Percentiles rank a stretch among this genome's conserved stretches.
phyloP scores from a whole-genome alignment of 2,329 filamentous ascomycete genomes.

The Trematosphaeria pertusa region DNA sequence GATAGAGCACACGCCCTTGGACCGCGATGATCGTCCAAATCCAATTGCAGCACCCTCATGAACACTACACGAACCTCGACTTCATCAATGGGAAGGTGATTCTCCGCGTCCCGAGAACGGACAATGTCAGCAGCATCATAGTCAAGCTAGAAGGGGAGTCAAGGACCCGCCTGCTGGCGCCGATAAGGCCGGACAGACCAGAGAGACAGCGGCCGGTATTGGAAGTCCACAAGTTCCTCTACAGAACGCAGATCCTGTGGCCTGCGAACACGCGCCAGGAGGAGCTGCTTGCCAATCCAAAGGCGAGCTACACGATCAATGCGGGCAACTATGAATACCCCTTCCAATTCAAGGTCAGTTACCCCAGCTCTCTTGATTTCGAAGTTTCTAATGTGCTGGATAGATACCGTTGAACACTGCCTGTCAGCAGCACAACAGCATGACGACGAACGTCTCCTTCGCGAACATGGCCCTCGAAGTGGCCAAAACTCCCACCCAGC shows the following conservation, averaged over 20 bases:
- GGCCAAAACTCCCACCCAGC: constrained; percentile 58
- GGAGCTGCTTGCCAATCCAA: constrained; percentile 48
- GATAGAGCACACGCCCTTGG: constrained; percentile 4
- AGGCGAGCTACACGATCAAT: constrained; percentile 64
- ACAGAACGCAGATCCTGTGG: constrained; percentile 76
- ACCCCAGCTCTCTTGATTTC: not conserved
- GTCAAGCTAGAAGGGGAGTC: constrained; percentile 87
- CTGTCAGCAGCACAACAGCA: constrained; percentile 55
- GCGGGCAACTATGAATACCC: constrained; percentile 77
- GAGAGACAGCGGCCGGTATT: constrained; percentile 56
- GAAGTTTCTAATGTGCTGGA: not conserved
- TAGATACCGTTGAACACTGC: constrained; percentile 72
- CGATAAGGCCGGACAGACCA: constrained; percentile 47
- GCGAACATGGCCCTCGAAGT: constrained; percentile 53
- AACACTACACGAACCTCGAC: constrained; percentile 83
- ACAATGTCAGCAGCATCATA: constrained; percentile 63
- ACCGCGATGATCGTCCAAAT: constrained; percentile 63
- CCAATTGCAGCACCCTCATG: constrained; percentile 67
- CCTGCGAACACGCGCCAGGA: constrained; percentile 59
- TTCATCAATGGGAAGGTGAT: constrained; percentile 66
- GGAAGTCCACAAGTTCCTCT: constrained; percentile 70
- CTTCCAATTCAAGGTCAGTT: constrained; percentile 76
- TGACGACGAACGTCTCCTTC: constrained; percentile 53
- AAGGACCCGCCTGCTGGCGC: constrained; percentile 68
- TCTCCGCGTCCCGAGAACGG: constrained; percentile 52